These are phyloP conservation scores for Chytridiales sp. DNA, from an alignment of 371 early-diverging fungal genomes.

Conservation along the genomic window DNA sequence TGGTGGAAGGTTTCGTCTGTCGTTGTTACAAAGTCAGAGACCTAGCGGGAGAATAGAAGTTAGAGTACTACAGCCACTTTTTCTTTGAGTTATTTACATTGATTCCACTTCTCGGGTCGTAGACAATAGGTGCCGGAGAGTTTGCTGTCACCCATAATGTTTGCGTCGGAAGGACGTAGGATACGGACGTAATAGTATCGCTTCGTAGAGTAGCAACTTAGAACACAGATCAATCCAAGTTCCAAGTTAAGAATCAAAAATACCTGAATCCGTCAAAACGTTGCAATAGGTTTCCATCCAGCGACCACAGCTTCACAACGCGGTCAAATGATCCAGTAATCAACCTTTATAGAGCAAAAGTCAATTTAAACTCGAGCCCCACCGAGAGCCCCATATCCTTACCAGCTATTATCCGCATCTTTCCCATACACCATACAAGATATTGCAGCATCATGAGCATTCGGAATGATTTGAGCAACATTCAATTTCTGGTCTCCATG, in stretches of 20 bases:
- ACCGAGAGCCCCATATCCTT: too few relatives aligned
- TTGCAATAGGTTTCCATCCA: constrained; percentile 56
- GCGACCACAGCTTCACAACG: constrained; percentile 56
- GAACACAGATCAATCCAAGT: background rate
- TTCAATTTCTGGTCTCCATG: constrained; percentile 48
- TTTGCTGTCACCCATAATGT: constrained; percentile 55
- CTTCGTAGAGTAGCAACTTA: constrained; percentile 7
- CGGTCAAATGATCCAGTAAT: constrained; percentile 57
- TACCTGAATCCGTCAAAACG: constrained; percentile 52
- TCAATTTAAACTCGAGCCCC: too few relatives aligned
- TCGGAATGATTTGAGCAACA: constrained; percentile 32
- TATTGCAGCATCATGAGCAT: constrained; percentile 58
- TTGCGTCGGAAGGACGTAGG: constrained; percentile 52
- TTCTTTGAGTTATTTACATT: too few relatives aligned
- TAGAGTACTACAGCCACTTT: too few relatives aligned
- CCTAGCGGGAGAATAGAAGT: constrained; percentile 26
- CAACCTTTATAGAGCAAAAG: constrained; percentile 46
- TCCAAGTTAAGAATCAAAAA: background rate
- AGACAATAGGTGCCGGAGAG: constrained; percentile 45
- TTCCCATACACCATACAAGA: constrained; percentile 56
- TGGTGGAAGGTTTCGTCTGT: constrained; percentile 38
- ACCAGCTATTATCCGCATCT: constrained; percentile 58
- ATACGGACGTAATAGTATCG: constrained; percentile 49
- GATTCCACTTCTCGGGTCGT: constrained; percentile 52
- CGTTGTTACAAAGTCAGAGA: constrained; percentile 51